These are phyloP conservation scores for Citrullus colocynthis DNA, from an alignment of 306 rosid genomes.

Conservation along the genomic window DNA sequence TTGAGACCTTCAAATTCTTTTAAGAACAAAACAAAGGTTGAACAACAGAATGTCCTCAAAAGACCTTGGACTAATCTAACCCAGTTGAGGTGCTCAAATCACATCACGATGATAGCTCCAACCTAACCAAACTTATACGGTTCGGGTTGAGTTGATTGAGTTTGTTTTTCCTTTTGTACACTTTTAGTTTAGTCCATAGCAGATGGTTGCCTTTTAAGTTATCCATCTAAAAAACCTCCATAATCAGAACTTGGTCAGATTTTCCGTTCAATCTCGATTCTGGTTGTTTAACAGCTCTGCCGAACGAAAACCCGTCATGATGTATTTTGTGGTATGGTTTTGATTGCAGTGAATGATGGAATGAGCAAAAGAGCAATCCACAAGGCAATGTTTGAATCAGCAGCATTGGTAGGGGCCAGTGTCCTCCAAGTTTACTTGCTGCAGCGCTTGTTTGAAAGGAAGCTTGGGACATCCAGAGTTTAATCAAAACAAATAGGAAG, in stretches of 20 bases:
- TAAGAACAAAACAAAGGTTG: neutral
- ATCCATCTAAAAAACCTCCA: neutral
- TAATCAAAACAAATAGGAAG: conserved; percentile 4
- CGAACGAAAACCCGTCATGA: neutral
- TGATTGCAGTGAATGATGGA: conserved; percentile 70
- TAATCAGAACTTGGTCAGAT: neutral
- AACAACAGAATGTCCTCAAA: neutral
- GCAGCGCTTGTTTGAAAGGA: conserved; percentile 67
- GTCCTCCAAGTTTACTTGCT: conserved; percentile 71
- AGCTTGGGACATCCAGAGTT: conserved; percentile 65
- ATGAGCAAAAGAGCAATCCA: conserved; percentile 76
- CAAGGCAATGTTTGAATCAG: conserved; percentile 70
- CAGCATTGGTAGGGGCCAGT: conserved; percentile 59
- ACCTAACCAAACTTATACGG: neutral
- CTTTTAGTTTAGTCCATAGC: neutral
- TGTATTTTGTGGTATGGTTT: neutral
- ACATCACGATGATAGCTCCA: neutral
- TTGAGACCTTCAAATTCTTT: neutral
- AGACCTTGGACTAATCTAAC: neutral
- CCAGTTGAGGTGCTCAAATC: neutral
- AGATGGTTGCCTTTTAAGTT: neutral
- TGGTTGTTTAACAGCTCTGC: neutral
- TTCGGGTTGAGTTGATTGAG: neutral
- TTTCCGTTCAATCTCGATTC: neutral
- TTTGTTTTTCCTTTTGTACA: neutral